Evolutionary conservation across 208 protist genomes (phyloP).

Genomic region (Crithidia bombi): DNA sequence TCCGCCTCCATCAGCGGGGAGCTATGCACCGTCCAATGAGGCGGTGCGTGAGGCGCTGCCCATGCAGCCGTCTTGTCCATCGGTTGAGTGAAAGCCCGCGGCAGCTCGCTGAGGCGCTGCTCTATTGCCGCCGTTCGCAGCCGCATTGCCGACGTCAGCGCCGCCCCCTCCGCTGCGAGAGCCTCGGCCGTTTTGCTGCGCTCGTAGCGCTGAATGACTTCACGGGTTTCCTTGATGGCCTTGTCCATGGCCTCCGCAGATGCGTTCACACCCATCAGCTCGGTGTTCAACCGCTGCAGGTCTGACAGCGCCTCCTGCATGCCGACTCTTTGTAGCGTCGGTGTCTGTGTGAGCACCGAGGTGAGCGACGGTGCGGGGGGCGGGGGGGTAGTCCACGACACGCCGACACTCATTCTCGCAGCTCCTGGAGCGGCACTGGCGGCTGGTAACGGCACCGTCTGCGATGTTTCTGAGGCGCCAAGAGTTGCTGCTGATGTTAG

Average conservation of each 20-base stretch:
- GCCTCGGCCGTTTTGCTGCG: slow-evolving; percentile 41
- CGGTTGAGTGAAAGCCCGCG: background rate
- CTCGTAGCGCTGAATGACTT: slow-evolving; percentile 66
- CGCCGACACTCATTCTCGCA: slow-evolving; percentile 14
- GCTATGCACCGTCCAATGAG: slow-evolving; percentile 11
- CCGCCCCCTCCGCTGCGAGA: slow-evolving; percentile 51
- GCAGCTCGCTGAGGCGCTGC: slow-evolving; percentile 52
- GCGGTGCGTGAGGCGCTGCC: background rate
- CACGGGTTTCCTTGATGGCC: slow-evolving; percentile 70
- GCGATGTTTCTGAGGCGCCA: slow-evolving; percentile 4
- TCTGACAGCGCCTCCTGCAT: slow-evolving; percentile 59
- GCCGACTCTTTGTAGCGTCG: slow-evolving; percentile 24
- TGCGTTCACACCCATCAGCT: slow-evolving; percentile 61
- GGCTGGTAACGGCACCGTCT: background rate
- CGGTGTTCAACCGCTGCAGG: slow-evolving; percentile 64
- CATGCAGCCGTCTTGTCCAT: background rate
- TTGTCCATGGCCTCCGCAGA: slow-evolving; percentile 79
- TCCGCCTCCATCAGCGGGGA: background rate
- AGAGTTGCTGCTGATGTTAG: background rate
- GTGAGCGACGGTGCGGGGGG: background rate
- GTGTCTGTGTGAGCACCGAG: slow-evolving; percentile 5
- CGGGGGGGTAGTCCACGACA: slow-evolving; percentile 2
- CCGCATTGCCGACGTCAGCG: slow-evolving; percentile 58
- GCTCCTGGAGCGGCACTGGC: background rate
- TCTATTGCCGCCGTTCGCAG: slow-evolving; percentile 64